Evolutionary conservation across 2,329 filamentous ascomycete species (phyloP).

Genomic region (Mycocentrospora acerina): DNA sequence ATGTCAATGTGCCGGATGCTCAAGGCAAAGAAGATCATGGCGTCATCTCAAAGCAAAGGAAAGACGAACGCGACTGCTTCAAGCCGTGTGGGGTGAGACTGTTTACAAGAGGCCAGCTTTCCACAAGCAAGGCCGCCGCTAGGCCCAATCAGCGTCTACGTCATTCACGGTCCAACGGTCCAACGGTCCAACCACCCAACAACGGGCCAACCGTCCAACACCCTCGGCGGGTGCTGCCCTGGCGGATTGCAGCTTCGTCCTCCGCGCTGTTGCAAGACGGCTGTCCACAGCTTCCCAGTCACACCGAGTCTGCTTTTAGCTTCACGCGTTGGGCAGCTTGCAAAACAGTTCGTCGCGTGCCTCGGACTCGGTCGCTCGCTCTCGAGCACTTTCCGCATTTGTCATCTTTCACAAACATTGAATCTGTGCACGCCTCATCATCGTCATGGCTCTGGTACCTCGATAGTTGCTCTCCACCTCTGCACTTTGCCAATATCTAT

Average conservation of each 20-base stretch:
- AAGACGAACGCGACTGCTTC: conserved; percentile 15
- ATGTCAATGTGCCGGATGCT: conserved; percentile 12
- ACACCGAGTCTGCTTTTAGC: no score
- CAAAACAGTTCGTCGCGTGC: neutral
- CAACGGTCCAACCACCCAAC: no score
- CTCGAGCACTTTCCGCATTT: conserved; percentile 19
- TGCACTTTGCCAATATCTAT: neutral
- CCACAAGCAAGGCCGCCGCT: conserved; percentile 24
- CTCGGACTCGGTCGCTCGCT: conserved; percentile 11
- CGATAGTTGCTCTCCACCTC: neutral
- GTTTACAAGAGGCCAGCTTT: conserved; percentile 40
- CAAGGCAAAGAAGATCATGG: conserved; percentile 28
- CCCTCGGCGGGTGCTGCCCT: neutral
- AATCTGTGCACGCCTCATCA: conserved; percentile 8
- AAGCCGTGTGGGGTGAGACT: conserved; percentile 17
- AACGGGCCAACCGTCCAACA: no score
- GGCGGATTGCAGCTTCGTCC: neutral
- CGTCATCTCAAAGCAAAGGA: conserved; percentile 26
- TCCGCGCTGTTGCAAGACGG: neutral
- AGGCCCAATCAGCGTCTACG: conserved; percentile 36
- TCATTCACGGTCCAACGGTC: conserved; percentile 14
- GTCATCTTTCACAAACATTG: conserved; percentile 16
- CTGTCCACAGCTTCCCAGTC: neutral
- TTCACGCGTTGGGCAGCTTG: no score
- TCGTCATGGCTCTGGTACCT: conserved; percentile 9